Conservation (phyloP, 768 basidiomycete genomes). For the Psilocybe cyanescens region DNA sequence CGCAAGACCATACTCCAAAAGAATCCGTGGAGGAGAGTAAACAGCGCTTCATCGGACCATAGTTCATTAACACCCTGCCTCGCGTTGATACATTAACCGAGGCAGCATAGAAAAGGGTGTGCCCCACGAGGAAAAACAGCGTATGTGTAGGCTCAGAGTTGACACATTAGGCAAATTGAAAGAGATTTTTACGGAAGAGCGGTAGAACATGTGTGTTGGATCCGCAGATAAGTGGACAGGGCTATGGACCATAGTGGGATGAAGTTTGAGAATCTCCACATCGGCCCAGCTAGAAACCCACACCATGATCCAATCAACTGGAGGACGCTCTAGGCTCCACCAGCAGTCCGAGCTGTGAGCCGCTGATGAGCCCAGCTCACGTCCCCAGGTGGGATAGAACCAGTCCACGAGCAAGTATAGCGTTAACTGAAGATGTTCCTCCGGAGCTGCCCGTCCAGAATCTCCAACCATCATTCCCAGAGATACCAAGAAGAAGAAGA, state of each 20-base stretch:
- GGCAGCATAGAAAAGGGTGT: neutral
- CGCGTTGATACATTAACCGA: neutral
- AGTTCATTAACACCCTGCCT: neutral
- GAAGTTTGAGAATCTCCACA: neutral
- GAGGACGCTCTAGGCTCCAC: neutral
- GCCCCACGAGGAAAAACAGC: neutral
- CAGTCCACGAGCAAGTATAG: neutral
- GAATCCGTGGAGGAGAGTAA: neutral
- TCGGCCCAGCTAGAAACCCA: neutral
- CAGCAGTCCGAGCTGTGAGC: neutral
- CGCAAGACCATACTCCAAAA: neutral
- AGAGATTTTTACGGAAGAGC: neutral
- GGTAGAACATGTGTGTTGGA: neutral
- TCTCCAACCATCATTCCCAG: neutral
- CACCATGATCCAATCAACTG: too few species aligned
- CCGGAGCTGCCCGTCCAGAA: neutral
- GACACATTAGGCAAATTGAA: slow-evolving; percentile 10
- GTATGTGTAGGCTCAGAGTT: neutral
- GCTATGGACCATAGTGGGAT: neutral
- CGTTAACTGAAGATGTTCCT: neutral
- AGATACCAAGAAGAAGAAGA: neutral
- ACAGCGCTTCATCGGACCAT: neutral
- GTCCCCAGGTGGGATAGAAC: neutral
- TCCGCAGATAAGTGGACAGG: neutral
- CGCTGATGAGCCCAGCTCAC: neutral